phyloP scores from a whole-genome alignment of 1,284 basidiomycete genomes.

The Sporisorium scitamineum region DNA sequence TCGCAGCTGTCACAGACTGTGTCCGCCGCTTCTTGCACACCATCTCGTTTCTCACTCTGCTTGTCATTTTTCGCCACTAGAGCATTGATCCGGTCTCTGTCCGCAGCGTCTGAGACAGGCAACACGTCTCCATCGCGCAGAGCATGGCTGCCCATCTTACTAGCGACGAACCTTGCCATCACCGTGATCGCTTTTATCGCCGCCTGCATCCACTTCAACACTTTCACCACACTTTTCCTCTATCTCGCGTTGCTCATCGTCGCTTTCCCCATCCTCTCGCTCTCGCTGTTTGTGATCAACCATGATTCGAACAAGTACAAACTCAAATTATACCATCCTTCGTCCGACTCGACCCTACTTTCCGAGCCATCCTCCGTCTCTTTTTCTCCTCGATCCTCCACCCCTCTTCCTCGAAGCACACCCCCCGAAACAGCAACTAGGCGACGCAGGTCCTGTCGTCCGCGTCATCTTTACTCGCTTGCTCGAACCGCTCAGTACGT shows the following conservation, averaged over 20 bases:
- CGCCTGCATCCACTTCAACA: constrained; percentile 41
- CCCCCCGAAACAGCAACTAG: neutral
- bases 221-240: constrained; percentile 40
- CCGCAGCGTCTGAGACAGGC: neutral
- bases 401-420: neutral
- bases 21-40: neutral
- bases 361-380: constrained; percentile 8
- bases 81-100: neutral
- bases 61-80: neutral
- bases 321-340: constrained; percentile 14
- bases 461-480: neutral
- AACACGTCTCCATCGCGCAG: constrained; percentile 5
- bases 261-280: constrained; percentile 30
- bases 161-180: constrained; percentile 19
- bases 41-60: constrained; percentile 3
- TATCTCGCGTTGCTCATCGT: constrained; percentile 36
- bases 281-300: constrained; percentile 17
- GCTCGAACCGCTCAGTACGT: constrained; percentile 27
- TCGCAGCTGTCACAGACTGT: neutral
- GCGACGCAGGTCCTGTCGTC: constrained; percentile 13
- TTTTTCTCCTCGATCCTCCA: constrained; percentile 3
- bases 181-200: constrained; percentile 23
- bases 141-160: constrained; percentile 19
- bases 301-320: constrained; percentile 9
- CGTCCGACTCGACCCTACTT: constrained; percentile 1